Conservation (phyloP, 768 basidiomycete species). For the Leccinum truebloodii region DNA sequence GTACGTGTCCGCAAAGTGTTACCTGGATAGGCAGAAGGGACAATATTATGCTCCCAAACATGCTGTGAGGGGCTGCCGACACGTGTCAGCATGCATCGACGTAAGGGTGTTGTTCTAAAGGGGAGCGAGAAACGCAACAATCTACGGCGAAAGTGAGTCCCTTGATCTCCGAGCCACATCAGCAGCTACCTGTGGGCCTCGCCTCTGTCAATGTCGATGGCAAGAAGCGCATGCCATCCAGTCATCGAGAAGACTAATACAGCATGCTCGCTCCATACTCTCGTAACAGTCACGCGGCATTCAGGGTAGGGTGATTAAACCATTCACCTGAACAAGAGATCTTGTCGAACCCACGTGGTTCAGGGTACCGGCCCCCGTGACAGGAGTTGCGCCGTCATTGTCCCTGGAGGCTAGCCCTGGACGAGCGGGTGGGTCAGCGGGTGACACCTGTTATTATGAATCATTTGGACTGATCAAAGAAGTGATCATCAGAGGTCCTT, state of each 20-base stretch:
- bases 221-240: not conserved
- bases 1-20: slow-evolving; percentile 1
- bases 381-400: not conserved
- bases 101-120: not conserved
- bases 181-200: not conserved
- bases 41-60: not conserved
- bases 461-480: not conserved
- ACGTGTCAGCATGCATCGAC: not conserved
- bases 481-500: not conserved
- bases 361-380: not conserved
- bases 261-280: not conserved
- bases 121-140: not conserved
- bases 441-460: not conserved
- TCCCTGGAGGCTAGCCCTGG: not conserved
- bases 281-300: not conserved
- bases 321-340: not conserved
- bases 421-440: not conserved
- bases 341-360: not conserved
- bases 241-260: not conserved
- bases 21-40: slow-evolving; percentile 2
- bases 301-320: not conserved
- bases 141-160: not conserved
- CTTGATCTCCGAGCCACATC: not conserved
- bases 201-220: not conserved
- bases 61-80: not conserved